phyloP scores from a whole-genome alignment of 1,139 yeast genomes.

The Zygosaccharomyces pseudobailii region DNA sequence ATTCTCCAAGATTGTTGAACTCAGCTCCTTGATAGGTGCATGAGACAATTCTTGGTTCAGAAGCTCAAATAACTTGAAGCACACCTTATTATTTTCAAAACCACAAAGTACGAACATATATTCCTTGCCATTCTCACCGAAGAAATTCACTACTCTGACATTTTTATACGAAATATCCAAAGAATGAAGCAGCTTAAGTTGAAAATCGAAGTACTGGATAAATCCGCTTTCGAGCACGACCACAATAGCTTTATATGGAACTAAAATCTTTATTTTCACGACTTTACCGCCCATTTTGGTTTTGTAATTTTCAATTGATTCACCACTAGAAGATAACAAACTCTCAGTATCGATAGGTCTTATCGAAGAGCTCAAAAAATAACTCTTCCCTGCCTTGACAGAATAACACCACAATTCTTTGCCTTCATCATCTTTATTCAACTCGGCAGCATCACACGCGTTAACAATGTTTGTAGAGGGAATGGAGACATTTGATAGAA shows the following conservation, averaged over 20 bases:
- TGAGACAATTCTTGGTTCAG: conserved; percentile 7
- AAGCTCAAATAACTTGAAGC: conserved; percentile 26
- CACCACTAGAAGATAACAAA: conserved; percentile 14
- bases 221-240: conserved; percentile 44
- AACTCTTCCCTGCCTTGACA: conserved; percentile 19
- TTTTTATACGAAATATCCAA: conserved; percentile 23
- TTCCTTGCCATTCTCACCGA: conserved; percentile 15
- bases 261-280: conserved; percentile 27
- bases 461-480: conserved; percentile 34
- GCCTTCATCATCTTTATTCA: conserved; percentile 5
- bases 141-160: conserved; percentile 22
- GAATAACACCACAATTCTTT: conserved; percentile 25
- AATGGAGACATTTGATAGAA: conserved; percentile 38
- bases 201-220: conserved; percentile 36
- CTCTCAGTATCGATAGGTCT: conserved; percentile 15
- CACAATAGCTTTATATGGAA: conserved; percentile 35
- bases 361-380: conserved; percentile 17
- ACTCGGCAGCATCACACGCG: conserved; percentile 27
- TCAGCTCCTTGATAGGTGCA: conserved; percentile 22
- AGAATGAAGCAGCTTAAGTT: conserved; percentile 22
- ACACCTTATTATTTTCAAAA: conserved; percentile 20
- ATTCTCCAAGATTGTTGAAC: conserved; percentile 26
- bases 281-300: conserved; percentile 33
- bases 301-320: conserved; percentile 25
- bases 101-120: conserved; percentile 24